Evolutionary conservation across 179 eudicot genomes (phyloP).

Genomic region (Silene noctiflora): DNA sequence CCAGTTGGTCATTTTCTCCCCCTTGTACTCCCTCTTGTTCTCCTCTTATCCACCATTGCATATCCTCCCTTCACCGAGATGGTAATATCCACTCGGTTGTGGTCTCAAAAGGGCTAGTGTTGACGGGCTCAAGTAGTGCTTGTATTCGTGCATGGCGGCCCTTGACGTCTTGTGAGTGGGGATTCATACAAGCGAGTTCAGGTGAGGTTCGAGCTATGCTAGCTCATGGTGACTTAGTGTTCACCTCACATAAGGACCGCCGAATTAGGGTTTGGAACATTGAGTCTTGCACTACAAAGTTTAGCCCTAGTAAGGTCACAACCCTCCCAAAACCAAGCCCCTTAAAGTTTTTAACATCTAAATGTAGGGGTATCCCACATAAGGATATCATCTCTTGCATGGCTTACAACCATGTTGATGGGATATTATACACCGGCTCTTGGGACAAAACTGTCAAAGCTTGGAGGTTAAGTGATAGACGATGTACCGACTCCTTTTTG

Average conservation of each 20-base stretch:
- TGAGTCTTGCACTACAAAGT: neutral
- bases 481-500: conserved; percentile 50
- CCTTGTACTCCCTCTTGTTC: conserved; percentile 35
- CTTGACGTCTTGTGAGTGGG: conserved; percentile 47
- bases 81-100: conserved; percentile 48
- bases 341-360: conserved; percentile 14
- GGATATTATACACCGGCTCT: conserved; percentile 58
- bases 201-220: conserved; percentile 51
- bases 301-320: conserved; percentile 16
- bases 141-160: conserved; percentile 55
- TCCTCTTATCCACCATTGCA: conserved; percentile 52
- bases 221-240: conserved; percentile 45
- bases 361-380: conserved; percentile 24
- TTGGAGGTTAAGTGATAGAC: conserved; percentile 48
- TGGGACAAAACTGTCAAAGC: conserved; percentile 54
- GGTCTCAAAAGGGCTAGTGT: conserved; percentile 31
- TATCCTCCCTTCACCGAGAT: conserved; percentile 49
- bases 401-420: conserved; percentile 57
- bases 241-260: conserved; percentile 52
- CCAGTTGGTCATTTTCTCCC: conserved; percentile 48
- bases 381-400: conserved; percentile 55
- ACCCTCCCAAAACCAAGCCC: conserved; percentile 20
- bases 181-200: conserved; percentile 38
- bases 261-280: conserved; percentile 47
- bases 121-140: conserved; percentile 52